These are phyloP conservation scores for Wickerhamomyces rabaulensis DNA, from an alignment of 805 yeast species.

Conservation along the genomic window DNA sequence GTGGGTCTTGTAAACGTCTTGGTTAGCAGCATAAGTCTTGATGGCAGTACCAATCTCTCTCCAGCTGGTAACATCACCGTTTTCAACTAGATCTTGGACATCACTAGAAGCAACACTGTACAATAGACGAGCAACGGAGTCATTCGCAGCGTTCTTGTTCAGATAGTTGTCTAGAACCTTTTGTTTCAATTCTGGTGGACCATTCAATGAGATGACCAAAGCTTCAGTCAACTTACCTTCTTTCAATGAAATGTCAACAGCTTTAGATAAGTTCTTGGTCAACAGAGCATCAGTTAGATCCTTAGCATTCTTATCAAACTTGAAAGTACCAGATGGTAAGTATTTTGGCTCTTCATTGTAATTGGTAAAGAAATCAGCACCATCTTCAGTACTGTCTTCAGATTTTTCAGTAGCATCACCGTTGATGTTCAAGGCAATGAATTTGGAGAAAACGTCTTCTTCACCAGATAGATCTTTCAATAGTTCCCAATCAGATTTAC, in stretches of 20 bases:
- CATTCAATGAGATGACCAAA: slow-evolving; percentile 69
- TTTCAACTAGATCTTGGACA: slow-evolving; percentile 64
- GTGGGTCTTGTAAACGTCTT: slow-evolving; percentile 45
- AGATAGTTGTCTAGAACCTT: slow-evolving; percentile 73
- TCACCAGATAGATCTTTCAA: slow-evolving; percentile 53
- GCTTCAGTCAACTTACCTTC: slow-evolving; percentile 72
- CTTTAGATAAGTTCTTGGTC: slow-evolving; percentile 56
- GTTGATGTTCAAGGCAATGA: slow-evolving; percentile 30
- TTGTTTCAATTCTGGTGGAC: slow-evolving; percentile 53
- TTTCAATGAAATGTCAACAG: slow-evolving; percentile 62
- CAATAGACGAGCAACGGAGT: slow-evolving; percentile 66
- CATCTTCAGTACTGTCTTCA: slow-evolving; percentile 18
- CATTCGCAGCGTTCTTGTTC: slow-evolving; percentile 41
- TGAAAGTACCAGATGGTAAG: slow-evolving; percentile 52
- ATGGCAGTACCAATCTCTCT: slow-evolving; percentile 71
- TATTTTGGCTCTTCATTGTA: slow-evolving; percentile 25
- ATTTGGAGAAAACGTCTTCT: slow-evolving; percentile 41
- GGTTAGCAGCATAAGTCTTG: slow-evolving; percentile 46
- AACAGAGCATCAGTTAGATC: slow-evolving; percentile 48
- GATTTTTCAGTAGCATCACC: slow-evolving; percentile 25
- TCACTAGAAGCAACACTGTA: slow-evolving; percentile 54
- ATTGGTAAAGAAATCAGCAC: slow-evolving; percentile 33
- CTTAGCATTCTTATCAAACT: slow-evolving; percentile 39
- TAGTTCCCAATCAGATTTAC: slow-evolving; percentile 61
- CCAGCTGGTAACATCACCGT: slow-evolving; percentile 81